Percentiles rank a stretch among this genome's conserved stretches.
These are phyloP conservation scores for Passiflora organensis DNA, from an alignment of 345 rosid genomes.

Conservation along the genomic window DNA sequence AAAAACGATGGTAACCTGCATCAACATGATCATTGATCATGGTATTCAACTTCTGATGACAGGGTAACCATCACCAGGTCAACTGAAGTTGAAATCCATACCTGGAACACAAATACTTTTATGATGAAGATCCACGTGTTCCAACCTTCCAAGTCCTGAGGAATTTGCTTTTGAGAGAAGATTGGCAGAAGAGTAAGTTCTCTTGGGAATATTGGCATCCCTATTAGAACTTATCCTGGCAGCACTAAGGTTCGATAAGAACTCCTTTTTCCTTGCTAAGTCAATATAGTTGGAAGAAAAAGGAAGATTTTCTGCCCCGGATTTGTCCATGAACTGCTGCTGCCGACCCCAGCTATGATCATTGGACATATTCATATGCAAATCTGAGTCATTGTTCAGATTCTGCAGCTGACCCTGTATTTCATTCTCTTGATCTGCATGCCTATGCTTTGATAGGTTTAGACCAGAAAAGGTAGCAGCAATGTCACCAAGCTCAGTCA, in stretches of 20 bases:
- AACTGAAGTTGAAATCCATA: slow-evolving; percentile 32
- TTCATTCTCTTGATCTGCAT: slow-evolving; percentile 34
- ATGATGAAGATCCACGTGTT: slow-evolving; percentile 37
- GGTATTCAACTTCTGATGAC: slow-evolving; percentile 40
- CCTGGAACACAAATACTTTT: slow-evolving; percentile 38
- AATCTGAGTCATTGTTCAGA: slow-evolving; percentile 38
- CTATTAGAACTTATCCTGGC: slow-evolving; percentile 39
- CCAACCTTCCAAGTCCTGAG: slow-evolving; percentile 44
- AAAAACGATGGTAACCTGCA: slow-evolving; percentile 41
- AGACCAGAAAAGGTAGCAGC: slow-evolving; percentile 53
- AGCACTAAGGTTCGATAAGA: slow-evolving; percentile 34
- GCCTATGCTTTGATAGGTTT: slow-evolving; percentile 44
- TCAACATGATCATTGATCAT: slow-evolving; percentile 33
- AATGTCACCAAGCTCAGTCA: slow-evolving; percentile 48
- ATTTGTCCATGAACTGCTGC: slow-evolving; percentile 40
- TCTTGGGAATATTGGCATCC: slow-evolving; percentile 50
- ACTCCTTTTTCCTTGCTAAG: slow-evolving; percentile 36
- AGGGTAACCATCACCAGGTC: slow-evolving; percentile 42
- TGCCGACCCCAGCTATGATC: slow-evolving; percentile 45
- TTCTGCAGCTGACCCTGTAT: slow-evolving; percentile 42
- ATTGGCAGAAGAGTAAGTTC: slow-evolving; percentile 62
- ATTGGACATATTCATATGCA: slow-evolving; percentile 41
- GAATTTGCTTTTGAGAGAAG: slow-evolving; percentile 47
- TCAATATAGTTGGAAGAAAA: slow-evolving; percentile 43
- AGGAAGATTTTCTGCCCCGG: slow-evolving; percentile 41